A percentile compares a stretch with the other conserved stretches of the same genome.
phyloP scores from a whole-genome alignment of 1,284 basidiomycete species.

The Ceratobasidium sp. region DNA sequence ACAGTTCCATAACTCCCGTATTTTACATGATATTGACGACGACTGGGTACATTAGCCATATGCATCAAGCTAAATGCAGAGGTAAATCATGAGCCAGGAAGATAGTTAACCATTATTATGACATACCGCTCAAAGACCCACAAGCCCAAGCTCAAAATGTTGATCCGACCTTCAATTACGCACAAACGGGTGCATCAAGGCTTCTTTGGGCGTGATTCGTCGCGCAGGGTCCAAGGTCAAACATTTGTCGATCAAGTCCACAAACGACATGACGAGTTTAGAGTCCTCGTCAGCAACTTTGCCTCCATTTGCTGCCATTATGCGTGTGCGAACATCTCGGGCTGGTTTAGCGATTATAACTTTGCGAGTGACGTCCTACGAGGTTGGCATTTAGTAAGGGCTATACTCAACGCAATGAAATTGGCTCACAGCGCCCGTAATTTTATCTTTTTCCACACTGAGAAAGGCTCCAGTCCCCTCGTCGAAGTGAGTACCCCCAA shows the following conservation, averaged over 20 bases:
- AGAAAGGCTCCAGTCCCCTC: conserved; percentile 79
- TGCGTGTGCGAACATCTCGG: conserved; percentile 80
- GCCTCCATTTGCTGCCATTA: conserved; percentile 81
- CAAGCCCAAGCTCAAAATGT: neutral
- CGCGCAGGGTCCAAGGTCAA: conserved; percentile 89
- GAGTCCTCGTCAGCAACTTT: conserved; percentile 90
- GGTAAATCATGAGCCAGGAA: neutral
- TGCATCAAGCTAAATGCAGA: neutral
- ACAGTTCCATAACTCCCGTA: neutral
- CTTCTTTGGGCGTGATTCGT: conserved; percentile 88
- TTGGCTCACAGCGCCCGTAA: conserved; percentile 79
- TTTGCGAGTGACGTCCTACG: conserved; percentile 81
- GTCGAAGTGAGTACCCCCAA: conserved; percentile 93
- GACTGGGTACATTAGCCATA: neutral
- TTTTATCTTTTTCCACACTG: conserved; percentile 83
- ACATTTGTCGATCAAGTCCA: conserved; percentile 93
- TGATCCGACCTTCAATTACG: neutral
- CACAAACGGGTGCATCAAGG: conserved; percentile 88
- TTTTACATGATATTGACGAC: neutral
- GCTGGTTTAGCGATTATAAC: conserved; percentile 87
- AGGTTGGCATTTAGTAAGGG: neutral
- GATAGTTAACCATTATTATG: neutral
- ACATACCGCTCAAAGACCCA: neutral
- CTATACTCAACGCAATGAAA: conserved; percentile 12
- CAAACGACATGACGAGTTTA: conserved; percentile 83